Percentiles rank a stretch among this genome's conserved stretches.
Evolutionary conservation across 2,329 filamentous ascomycete genomes (phyloP).

Genomic region (Talaromyces funiculosus): DNA sequence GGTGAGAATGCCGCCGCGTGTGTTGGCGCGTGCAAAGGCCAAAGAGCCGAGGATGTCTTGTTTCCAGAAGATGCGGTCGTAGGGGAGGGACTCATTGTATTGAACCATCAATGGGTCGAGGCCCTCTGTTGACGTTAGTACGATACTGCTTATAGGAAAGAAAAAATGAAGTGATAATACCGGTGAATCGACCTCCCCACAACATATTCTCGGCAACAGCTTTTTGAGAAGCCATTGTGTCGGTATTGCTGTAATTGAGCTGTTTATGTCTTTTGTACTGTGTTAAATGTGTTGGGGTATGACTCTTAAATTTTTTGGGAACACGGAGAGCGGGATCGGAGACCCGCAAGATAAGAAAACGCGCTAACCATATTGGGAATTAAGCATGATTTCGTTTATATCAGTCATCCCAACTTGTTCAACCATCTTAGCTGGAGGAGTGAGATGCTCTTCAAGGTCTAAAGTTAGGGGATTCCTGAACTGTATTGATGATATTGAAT

Average conservation of each 20-base stretch:
- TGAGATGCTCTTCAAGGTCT: too few species aligned
- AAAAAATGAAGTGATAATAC: constrained; percentile 28
- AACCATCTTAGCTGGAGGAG: too few species aligned
- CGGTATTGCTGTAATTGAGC: constrained; percentile 2
- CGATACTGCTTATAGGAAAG: constrained; percentile 3
- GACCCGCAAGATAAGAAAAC: constrained; percentile 3
- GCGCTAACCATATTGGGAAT: constrained; percentile 3
- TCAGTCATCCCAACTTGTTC: too few species aligned
- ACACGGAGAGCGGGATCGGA: constrained; percentile 8
- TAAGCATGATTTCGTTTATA: background rate
- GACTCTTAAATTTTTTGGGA: constrained; percentile 10
- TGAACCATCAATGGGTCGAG: constrained; percentile 80
- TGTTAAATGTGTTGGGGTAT: background rate
- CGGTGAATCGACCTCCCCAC: constrained; percentile 59
- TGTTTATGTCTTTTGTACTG: background rate
- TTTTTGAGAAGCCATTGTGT: constrained; percentile 33
- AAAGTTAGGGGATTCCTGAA: too few species aligned
- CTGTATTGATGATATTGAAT: too few species aligned
- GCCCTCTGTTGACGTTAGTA: constrained; percentile 46
- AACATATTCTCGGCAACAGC: constrained; percentile 48
- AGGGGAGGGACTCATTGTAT: constrained; percentile 77
- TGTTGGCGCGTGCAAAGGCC: constrained; percentile 75
- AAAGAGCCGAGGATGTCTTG: constrained; percentile 77
- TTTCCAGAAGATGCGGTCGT: constrained; percentile 70
- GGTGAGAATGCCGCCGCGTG: constrained; percentile 67